Conservation (phyloP, 176 grass and related monocot species). For the Carex myosuroides region DNA sequence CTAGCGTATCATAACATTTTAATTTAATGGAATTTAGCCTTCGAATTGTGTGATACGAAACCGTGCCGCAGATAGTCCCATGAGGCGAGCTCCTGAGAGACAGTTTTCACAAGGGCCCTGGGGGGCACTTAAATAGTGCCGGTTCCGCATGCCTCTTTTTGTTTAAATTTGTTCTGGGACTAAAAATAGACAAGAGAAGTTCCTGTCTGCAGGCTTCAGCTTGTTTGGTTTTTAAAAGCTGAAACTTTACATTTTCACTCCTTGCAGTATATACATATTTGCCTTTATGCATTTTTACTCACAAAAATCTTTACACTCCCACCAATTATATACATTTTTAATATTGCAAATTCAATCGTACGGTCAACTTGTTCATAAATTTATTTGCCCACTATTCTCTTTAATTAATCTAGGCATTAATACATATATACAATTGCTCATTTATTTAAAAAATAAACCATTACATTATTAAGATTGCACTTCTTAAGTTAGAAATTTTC, state of each 20-base stretch:
- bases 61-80: background rate
- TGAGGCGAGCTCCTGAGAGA: background rate
- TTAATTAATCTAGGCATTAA: background rate
- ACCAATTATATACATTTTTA: background rate
- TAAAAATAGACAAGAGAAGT: background rate
- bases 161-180: background rate
- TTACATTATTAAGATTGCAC: background rate
- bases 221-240: background rate
- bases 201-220: background rate
- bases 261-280: background rate
- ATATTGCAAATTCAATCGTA: background rate
- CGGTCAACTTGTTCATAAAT: background rate
- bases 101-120: background rate
- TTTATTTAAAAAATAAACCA: background rate
- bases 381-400: background rate
- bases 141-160: background rate
- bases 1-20: background rate
- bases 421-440: background rate
- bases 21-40: background rate
- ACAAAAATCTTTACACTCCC: background rate
- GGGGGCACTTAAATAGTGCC: background rate
- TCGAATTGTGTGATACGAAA: background rate
- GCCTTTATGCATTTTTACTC: background rate
- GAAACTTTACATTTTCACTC: background rate
- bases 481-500: background rate